A percentile compares a stretch with the other conserved stretches of the same genome.
Evolutionary conservation across 2,329 filamentous ascomycete species (phyloP).

Genomic region (Neonectria neomacrospora): DNA sequence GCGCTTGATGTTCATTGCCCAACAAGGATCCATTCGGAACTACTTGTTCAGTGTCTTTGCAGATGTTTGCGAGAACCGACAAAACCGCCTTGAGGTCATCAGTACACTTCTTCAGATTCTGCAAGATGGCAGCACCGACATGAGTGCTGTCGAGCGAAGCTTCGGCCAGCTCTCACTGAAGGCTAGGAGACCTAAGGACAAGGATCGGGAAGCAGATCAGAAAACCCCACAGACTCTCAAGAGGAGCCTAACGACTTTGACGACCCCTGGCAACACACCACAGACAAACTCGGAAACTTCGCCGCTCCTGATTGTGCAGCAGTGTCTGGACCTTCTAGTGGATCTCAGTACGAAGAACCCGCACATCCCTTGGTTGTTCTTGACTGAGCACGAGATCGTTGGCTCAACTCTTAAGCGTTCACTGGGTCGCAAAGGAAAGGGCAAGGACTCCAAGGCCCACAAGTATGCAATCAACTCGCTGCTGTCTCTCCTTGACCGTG

Average conservation of each 20-base stretch:
- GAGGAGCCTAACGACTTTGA: constrained; percentile 73
- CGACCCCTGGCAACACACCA: constrained; percentile 53
- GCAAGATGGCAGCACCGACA: constrained; percentile 93
- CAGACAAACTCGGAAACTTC: constrained; percentile 86
- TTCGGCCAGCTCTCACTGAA: constrained; percentile 93
- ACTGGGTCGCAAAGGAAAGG: constrained; percentile 85
- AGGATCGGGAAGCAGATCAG: constrained; percentile 65
- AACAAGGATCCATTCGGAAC: constrained; percentile 85
- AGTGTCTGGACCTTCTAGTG: constrained; percentile 87
- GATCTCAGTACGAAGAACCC: constrained; percentile 86
- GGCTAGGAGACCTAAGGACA: constrained; percentile 81
- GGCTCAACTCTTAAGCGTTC: constrained; percentile 80
- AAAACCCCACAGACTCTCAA: constrained; percentile 87
- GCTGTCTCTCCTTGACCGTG: constrained; percentile 88
- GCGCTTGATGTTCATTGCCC: constrained; percentile 97
- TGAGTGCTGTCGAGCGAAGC: constrained; percentile 93
- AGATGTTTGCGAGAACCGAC: constrained; percentile 95
- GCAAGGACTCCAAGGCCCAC: constrained; percentile 82
- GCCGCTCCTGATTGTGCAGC: constrained; percentile 93
- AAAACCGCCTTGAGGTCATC: constrained; percentile 93
- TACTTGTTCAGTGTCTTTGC: constrained; percentile 89
- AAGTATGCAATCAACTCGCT: constrained; percentile 94
- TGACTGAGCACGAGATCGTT: constrained; percentile 89
- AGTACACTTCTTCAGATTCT: constrained; percentile 92
- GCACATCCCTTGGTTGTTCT: constrained; percentile 89